Evolutionary conservation across 2,329 filamentous ascomycete genomes (phyloP), one percentile per base, ranked within the genome.

Genomic region (Dactylellina cionopaga): DNA sequence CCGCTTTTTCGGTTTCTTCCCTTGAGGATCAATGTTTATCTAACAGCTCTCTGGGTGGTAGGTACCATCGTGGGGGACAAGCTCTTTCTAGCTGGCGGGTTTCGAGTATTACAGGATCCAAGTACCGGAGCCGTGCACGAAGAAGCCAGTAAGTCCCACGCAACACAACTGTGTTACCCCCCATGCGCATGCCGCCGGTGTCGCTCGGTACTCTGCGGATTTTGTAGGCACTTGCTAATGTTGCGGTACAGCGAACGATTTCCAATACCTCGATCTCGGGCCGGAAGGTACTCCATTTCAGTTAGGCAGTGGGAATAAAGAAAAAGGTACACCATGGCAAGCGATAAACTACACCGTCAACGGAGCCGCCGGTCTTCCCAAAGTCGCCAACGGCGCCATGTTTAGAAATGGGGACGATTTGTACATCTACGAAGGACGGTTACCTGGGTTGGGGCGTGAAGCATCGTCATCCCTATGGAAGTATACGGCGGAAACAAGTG

Each of bases 391-490:
- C 19, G 68, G 68, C 17, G 68, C 52, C 5, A 72, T 72, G 68
- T 72, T 63, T 47, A 52, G 51, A 19, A 44, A 65, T 27, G 59
- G 59, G 4, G 59, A 72, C 25, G 68, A 72, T 31, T 17, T 72
- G 27, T 72, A 65, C 17, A 65, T 72, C 7, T 72, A 72, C 37
- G 68, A 72, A 39, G 68, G 68, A 11, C 51, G 68, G n/a, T 29
- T 72, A 41, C 68, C 68, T 3, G 59, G 51, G n/a, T 31, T 72
- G 15, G 68, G 68, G 13, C 52, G 59, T 2, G 68, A 72, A 3
- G 68, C 68, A 43, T 54, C 59, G 17, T 72, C 68, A 2, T 72
- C 68, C 27, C 31, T 72, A 22, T 72, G 68, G 68, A 72, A 72
- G 9, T 72, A 54, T 25, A 72, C 68, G 3, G 44, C 51, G 9